Evolutionary conservation across 1,284 basidiomycete genomes (phyloP).

Genomic region (Quambalaria eucalypti): DNA sequence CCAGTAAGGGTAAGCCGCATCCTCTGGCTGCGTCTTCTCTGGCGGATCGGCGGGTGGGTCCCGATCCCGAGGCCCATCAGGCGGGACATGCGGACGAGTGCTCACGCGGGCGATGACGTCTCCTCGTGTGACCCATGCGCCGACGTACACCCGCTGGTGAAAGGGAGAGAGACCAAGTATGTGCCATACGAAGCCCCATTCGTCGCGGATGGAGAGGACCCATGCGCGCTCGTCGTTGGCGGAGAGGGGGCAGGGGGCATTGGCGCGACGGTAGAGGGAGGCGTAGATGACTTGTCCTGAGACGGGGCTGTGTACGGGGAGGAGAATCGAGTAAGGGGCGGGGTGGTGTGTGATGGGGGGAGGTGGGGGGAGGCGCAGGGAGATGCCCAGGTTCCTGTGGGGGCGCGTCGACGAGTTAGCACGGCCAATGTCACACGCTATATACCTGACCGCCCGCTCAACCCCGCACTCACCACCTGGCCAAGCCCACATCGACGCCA

Average conservation of each 20-base stretch:
- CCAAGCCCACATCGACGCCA: slow-evolving; percentile 1
- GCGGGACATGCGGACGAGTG: background rate
- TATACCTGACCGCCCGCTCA: background rate
- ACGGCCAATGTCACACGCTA: too few relatives aligned
- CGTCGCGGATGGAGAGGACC: slow-evolving; percentile 3
- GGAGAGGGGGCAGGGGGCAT: background rate
- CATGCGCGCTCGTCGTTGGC: slow-evolving; percentile 6
- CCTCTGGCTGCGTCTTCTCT: background rate
- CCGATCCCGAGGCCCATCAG: slow-evolving; percentile 1
- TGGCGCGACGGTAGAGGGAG: background rate
- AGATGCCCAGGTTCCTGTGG: background rate
- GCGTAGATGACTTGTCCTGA: slow-evolving; percentile 3
- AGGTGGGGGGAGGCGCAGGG: background rate
- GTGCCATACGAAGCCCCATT: slow-evolving; percentile 8
- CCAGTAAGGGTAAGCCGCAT: slow-evolving; percentile 4
- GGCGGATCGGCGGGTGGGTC: slow-evolving; percentile 6
- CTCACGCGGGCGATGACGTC: slow-evolving; percentile 1
- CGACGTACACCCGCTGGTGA: slow-evolving; percentile 1
- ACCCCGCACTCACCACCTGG: background rate
- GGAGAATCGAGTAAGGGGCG: background rate
- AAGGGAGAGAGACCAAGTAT: background rate
- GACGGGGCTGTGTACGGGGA: slow-evolving; percentile 6
- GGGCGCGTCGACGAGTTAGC: too few relatives aligned
- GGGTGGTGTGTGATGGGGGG: background rate
- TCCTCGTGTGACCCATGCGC: background rate